A percentile compares a stretch with the other conserved stretches of the same genome.
phyloP scores from a whole-genome alignment of 78 protist species.

The Dictyostelium capitatum region DNA sequence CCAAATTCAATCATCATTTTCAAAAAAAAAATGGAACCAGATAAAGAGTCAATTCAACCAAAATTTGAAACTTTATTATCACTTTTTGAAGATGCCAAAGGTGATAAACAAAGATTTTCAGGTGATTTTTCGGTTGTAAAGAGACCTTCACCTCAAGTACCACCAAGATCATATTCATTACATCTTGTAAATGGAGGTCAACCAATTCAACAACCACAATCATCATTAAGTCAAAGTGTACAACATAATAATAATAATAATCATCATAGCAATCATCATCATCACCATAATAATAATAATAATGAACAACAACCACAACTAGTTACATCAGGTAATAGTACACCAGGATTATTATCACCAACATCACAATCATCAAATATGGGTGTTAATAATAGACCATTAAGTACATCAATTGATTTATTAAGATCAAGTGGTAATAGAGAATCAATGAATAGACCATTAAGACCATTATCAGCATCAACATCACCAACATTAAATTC shows the following conservation, averaged over 20 bases:
- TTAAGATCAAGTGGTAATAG: not conserved
- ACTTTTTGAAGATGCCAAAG: slow-evolving; percentile 14
- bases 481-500: not conserved
- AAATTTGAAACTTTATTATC: slow-evolving; percentile 11
- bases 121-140: not conserved
- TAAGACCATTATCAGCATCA: slow-evolving; percentile 3
- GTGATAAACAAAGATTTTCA: not conserved
- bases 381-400: not conserved
- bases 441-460: not conserved
- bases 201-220: not conserved
- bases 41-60: not conserved
- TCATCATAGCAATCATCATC: not conserved
- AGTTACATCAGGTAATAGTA: not conserved
- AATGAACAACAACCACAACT: not conserved
- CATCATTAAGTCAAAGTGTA: not conserved
- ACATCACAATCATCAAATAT: slow-evolving; percentile 27
- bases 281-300: not conserved
- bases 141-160: not conserved
- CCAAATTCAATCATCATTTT: not conserved
- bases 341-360: not conserved
- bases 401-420: not conserved
- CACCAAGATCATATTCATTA: slow-evolving; percentile 13
- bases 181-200: not conserved
- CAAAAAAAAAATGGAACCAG: not conserved
- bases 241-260: not conserved